Evolutionary conservation across 2,329 filamentous ascomycete genomes (phyloP).

Genomic region (Lachnellula subtilissima): DNA sequence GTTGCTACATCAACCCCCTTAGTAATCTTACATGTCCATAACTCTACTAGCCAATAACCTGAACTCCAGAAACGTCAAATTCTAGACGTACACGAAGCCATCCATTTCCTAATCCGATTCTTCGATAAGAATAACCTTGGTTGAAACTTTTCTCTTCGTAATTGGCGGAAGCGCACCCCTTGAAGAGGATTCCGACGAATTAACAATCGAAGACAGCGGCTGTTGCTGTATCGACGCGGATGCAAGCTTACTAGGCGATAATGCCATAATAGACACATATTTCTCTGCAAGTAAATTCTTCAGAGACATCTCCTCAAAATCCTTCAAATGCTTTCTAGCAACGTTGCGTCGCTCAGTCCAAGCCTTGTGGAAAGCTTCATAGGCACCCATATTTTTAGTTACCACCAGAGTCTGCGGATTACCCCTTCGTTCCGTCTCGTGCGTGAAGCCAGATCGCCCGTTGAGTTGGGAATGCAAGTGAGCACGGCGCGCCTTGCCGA

Average conservation of each 20-base stretch:
- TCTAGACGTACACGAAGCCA: too few species aligned
- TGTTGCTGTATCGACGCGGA: neutral
- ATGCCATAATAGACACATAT: neutral
- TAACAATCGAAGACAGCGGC: neutral
- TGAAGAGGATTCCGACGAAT: neutral
- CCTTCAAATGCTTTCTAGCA: conserved; percentile 1
- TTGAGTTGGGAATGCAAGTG: conserved; percentile 4
- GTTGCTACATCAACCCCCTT: too few species aligned
- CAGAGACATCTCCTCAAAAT: neutral
- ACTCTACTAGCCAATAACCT: too few species aligned
- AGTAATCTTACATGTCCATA: too few species aligned
- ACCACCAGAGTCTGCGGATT: conserved; percentile 9
- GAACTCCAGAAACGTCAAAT: too few species aligned
- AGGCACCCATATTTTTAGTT: conserved; percentile 8
- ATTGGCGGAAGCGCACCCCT: neutral
- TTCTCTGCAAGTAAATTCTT: conserved; percentile 1
- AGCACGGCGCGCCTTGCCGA: neutral
- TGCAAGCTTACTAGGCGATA: neutral
- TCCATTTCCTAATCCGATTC: too few species aligned
- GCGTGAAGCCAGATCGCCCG: neutral
- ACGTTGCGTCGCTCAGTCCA: conserved; percentile 2
- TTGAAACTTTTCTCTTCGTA: neutral
- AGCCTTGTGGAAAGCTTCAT: neutral
- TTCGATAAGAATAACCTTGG: neutral
- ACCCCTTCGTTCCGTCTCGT: conserved; percentile 4